phyloP scores from a whole-genome alignment of 2,329 filamentous ascomycete genomes.

The Aspergillus ibericus region DNA sequence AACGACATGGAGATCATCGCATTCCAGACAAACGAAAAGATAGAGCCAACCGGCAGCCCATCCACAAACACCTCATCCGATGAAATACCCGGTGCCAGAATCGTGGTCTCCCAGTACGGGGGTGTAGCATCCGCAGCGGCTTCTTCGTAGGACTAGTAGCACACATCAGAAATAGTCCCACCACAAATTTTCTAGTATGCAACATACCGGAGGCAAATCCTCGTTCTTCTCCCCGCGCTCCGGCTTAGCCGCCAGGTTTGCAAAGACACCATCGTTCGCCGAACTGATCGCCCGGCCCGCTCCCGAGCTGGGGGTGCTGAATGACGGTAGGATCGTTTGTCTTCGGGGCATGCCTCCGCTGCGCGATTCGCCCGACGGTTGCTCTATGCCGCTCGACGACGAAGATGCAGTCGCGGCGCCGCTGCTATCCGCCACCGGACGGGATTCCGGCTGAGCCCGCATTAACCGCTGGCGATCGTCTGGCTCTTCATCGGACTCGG shows the following conservation, averaged over 20 bases:
- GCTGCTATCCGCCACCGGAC: constrained; percentile 28
- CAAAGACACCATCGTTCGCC: constrained; percentile 93
- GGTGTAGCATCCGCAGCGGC: constrained; percentile 93
- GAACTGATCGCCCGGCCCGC: constrained; percentile 62
- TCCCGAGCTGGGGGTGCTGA: constrained; percentile 41
- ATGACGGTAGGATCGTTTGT: constrained; percentile 57
- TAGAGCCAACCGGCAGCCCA: constrained; percentile 83
- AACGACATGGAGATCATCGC: constrained; percentile 98
- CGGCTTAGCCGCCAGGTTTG: constrained; percentile 88
- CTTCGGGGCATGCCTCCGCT: constrained; percentile 42
- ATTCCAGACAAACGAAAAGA: constrained; percentile 75
- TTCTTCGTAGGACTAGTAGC: constrained; percentile 88
- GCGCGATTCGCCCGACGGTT: constrained; percentile 18
- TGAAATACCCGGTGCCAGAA: constrained; percentile 87
- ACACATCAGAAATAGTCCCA: not conserved
- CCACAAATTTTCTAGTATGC: not conserved
- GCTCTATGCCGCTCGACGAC: constrained; percentile 20
- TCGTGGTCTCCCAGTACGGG: constrained; percentile 98
- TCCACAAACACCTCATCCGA: constrained; percentile 96
- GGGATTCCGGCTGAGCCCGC: constrained; percentile 57
- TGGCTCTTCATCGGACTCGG: constrained; percentile 66
- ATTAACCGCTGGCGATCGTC: constrained; percentile 87
- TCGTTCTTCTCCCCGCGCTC: constrained; percentile 79
- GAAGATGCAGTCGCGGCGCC: constrained; percentile 24
- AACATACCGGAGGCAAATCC: constrained; percentile 85